Evolutionary conservation across 441 rosid species (phyloP).

Genomic region (Adansonia rubrostipa): DNA sequence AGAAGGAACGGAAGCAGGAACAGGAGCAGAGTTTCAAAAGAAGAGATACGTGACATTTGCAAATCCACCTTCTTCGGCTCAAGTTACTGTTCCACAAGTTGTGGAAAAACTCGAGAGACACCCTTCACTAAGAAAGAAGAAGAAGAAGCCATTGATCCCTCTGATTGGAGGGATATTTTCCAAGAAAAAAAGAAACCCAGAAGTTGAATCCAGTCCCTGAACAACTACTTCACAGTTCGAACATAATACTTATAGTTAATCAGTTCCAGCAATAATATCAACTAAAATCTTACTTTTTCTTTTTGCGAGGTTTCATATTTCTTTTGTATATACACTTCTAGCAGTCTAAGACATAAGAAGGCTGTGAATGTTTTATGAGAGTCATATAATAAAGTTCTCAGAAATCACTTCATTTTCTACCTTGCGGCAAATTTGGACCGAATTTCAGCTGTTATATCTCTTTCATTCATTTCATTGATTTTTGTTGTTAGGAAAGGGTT

Average conservation of each 20-base stretch:
- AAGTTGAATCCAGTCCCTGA: conserved; percentile 23
- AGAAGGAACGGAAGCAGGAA: conserved; percentile 20
- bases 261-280: not conserved
- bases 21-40: conserved; percentile 52
- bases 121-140: conserved; percentile 71
- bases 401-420: conserved; percentile 8
- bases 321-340: conserved; percentile 18
- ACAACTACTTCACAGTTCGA: not conserved
- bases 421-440: not conserved
- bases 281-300: not conserved
- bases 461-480: not conserved
- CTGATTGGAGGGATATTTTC: conserved; percentile 76
- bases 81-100: conserved; percentile 41
- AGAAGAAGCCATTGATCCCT: conserved; percentile 78
- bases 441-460: not conserved
- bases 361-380: conserved; percentile 16
- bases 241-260: not conserved
- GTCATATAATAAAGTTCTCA: conserved; percentile 20
- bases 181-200: conserved; percentile 52
- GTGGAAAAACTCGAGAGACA: conserved; percentile 61
- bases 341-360: not conserved
- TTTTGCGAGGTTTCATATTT: conserved; percentile 1
- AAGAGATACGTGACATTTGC: conserved; percentile 74
- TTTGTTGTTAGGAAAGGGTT: no score
- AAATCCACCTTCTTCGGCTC: conserved; percentile 52